Percentiles rank a stretch among this genome's conserved stretches.
Conservation (phyloP, 1,139 yeast genomes). For the Blastobotrys petasosporus region DNA sequence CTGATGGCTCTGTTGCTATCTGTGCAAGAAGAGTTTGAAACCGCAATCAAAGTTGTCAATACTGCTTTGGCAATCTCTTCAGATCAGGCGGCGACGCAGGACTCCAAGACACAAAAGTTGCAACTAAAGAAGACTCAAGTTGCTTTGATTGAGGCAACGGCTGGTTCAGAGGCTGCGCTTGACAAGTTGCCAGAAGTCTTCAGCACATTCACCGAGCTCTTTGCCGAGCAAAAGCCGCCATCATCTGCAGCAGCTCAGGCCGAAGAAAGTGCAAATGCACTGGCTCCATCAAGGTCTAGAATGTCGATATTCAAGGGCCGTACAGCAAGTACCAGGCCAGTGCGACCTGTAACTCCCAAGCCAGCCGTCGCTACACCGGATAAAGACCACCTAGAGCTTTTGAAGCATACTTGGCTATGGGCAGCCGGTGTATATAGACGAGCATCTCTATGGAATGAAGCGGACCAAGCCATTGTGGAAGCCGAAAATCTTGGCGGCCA, state of each 20-base stretch:
- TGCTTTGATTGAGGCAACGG: constrained; percentile 58
- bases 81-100: constrained; percentile 11
- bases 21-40: constrained; percentile 45
- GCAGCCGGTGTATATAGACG: constrained; percentile 60
- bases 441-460: constrained; percentile 51
- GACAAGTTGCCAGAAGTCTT: constrained; percentile 65
- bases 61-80: constrained; percentile 33
- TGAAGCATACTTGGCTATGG: constrained; percentile 72
- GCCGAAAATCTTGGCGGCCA: constrained; percentile 52
- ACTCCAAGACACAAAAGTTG: constrained; percentile 27
- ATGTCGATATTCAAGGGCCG: constrained; percentile 1
- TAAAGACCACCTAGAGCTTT: constrained; percentile 32
- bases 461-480: constrained; percentile 68
- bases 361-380: neutral
- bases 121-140: constrained; percentile 74
- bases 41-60: constrained; percentile 41
- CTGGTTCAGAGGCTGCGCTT: constrained; percentile 57
- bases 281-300: constrained; percentile 1
- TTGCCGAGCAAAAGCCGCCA: constrained; percentile 23
- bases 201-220: constrained; percentile 51
- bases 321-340: neutral
- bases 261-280: neutral
- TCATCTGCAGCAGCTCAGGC: neutral
- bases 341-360: constrained; percentile 3
- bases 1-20: constrained; percentile 48